These are phyloP conservation scores for Schwanniomyces yamadae DNA, from an alignment of 805 yeast genomes.

Conservation along the genomic window DNA sequence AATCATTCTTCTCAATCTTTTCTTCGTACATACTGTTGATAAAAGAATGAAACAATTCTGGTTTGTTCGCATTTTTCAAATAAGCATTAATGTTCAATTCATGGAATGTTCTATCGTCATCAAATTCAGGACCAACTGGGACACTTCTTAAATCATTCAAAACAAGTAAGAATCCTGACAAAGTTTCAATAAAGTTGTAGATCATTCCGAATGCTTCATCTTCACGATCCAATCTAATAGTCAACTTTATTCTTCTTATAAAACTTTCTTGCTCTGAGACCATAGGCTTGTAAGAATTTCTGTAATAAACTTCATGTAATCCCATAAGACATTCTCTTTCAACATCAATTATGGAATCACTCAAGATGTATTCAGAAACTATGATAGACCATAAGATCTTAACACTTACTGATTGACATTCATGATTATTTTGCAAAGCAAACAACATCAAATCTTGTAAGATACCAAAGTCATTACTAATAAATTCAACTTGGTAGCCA, in stretches of 20 bases:
- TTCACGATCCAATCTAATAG: slow-evolving; percentile 56
- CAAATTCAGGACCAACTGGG: slow-evolving; percentile 80
- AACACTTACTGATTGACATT: slow-evolving; percentile 61
- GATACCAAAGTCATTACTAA: slow-evolving; percentile 55
- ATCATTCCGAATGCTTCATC: slow-evolving; percentile 59
- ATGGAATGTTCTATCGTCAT: slow-evolving; percentile 82
- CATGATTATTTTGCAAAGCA: slow-evolving; percentile 63
- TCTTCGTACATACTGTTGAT: slow-evolving; percentile 71
- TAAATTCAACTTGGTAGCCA: slow-evolving; percentile 68
- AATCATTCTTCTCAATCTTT: slow-evolving; percentile 58
- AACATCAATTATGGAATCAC: slow-evolving; percentile 56
- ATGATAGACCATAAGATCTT: slow-evolving; percentile 69
- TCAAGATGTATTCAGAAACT: slow-evolving; percentile 62
- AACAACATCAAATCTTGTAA: slow-evolving; percentile 64
- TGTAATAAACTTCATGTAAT: slow-evolving; percentile 61
- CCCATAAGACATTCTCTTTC: slow-evolving; percentile 65
- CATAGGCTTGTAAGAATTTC: slow-evolving; percentile 56
- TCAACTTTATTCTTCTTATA: slow-evolving; percentile 47
- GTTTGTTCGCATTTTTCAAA: slow-evolving; percentile 72
- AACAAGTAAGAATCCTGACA: slow-evolving; percentile 61
- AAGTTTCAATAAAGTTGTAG: slow-evolving; percentile 49
- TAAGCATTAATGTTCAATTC: slow-evolving; percentile 73
- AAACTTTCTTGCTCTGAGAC: slow-evolving; percentile 53
- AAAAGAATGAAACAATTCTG: slow-evolving; percentile 78
- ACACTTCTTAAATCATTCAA: slow-evolving; percentile 68